Evolutionary conservation across 345 rosid genomes (phyloP), one percentile per base, ranked within the genome.

Genomic region (Acer campestre): DNA sequence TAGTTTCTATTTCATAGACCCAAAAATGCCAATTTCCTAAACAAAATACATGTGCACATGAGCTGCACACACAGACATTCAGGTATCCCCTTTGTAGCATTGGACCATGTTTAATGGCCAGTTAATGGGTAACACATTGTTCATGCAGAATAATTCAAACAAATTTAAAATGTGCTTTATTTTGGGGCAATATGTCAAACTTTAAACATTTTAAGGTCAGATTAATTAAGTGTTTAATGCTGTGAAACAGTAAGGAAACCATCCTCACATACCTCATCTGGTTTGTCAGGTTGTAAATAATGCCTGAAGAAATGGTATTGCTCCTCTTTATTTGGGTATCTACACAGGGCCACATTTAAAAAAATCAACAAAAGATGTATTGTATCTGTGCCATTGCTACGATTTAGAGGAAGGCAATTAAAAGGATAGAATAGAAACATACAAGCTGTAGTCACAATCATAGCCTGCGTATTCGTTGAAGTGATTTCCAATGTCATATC

Each of bases 391-490:
- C 58, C 16, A 58, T 67, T 49, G 22, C 69, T 35, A 10, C 29
- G 6, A 18, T 20, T 65, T 56, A 85, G 44, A 61, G 64, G 23
- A 51, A 38, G 78, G 10, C 48, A 53, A 23, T 31, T 68, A 65
- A 67, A 76, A 61, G 16, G 76, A 72, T 13, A 22, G 80, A 77
- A 67, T 5, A 71, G 51, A 69, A 71, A 77, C 93, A 51, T 92
- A 96, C 98, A 87, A 77, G 83, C 82, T 87, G 85, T 92, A 96
- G 83, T 96, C 97, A 76, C 99, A 96, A 75, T 96, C 97, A 78
- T 94, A 92, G 86, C 97, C 98, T 58, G 92, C 98, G 78, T 90
- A 96, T 88, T 94, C 99, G 65, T 84, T 91, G 92, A 96, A 94
- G 89, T 94, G 97, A 82, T 94, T 94, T 73, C 98, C 99, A 16